phyloP scores from a whole-genome alignment of 352 stramenopile genomes.

The Salisapilia sapeloensis region DNA sequence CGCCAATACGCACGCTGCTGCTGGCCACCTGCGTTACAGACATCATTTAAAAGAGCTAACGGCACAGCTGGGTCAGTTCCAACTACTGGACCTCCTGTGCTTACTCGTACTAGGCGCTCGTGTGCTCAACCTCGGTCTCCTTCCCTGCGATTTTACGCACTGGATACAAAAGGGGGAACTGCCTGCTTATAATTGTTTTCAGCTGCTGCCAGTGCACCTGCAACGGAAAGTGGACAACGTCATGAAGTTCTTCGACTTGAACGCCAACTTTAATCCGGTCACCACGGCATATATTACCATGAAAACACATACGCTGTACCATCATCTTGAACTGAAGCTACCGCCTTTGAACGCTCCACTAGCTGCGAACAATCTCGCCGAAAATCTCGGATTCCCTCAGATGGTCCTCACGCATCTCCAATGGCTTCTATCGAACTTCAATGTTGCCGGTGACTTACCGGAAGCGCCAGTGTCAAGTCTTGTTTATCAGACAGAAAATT shows the following conservation, averaged over 20 bases:
- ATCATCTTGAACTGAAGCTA: conserved; percentile 50
- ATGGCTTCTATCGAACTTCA: conserved; percentile 39
- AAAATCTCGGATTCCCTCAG: conserved; percentile 30
- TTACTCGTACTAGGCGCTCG: conserved; percentile 43
- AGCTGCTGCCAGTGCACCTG: conserved; percentile 23
- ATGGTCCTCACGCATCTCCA: conserved; percentile 53
- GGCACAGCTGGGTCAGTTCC: conserved; percentile 35
- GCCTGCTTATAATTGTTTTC: conserved; percentile 26
- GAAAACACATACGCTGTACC: conserved; percentile 34
- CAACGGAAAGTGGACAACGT: conserved; percentile 26
- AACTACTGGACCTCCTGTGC: conserved; percentile 32
- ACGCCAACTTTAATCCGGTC: conserved; percentile 14
- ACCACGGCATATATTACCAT: conserved; percentile 22
- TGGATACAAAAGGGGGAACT: conserved; percentile 45
- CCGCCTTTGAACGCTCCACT: conserved; percentile 53
- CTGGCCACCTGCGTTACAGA: no score
- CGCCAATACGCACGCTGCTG: no score
- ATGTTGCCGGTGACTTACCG: conserved; percentile 13
- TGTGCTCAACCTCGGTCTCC: conserved; percentile 36
- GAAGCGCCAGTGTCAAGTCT: conserved; percentile 22
- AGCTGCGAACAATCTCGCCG: conserved; percentile 27
- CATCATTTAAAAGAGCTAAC: no score
- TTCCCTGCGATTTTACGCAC: conserved; percentile 40
- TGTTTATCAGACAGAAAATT: no score
- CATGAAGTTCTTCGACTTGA: conserved; percentile 38